A percentile compares a stretch with the other conserved stretches of the same genome.
Evolutionary conservation across 1,284 basidiomycete genomes (phyloP).

Genomic region (Heliocybe sulcata): DNA sequence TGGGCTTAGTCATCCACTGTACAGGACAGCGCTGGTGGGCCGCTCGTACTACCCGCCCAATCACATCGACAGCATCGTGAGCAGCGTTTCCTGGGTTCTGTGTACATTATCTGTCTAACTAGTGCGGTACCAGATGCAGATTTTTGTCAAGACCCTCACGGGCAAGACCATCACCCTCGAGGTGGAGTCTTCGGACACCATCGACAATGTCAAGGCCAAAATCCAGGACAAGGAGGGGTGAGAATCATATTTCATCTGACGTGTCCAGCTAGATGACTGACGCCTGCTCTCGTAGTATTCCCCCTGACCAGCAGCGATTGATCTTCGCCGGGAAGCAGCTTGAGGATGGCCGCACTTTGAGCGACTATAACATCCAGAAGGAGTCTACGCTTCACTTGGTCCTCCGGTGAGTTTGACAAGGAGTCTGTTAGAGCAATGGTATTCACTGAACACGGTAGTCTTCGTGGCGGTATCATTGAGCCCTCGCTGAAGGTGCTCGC

Average conservation of each 20-base stretch:
- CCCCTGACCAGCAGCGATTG: slow-evolving; percentile 90
- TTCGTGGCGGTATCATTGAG: slow-evolving; percentile 98
- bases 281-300: slow-evolving; percentile 47
- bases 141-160: slow-evolving; percentile 94
- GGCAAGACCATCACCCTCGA: slow-evolving; percentile 99
- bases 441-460: slow-evolving; percentile 36
- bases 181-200: slow-evolving; percentile 94
- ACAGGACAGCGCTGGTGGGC: neutral
- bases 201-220: slow-evolving; percentile 91
- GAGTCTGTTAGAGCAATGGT: neutral
- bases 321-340: slow-evolving; percentile 97
- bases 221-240: slow-evolving; percentile 91
- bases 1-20: neutral
- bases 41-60: neutral
- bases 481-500: slow-evolving; percentile 97
- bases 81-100: neutral
- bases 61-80: neutral
- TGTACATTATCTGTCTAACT: slow-evolving; percentile 17
- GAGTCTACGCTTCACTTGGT: slow-evolving; percentile 97
- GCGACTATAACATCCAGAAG: slow-evolving; percentile 99
- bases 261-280: neutral
- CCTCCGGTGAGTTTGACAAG: slow-evolving; percentile 59
- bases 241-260: slow-evolving; percentile 12
- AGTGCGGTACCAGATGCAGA: slow-evolving; percentile 91
- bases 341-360: slow-evolving; percentile 92